Evolutionary conservation across 2,329 filamentous ascomycete genomes (phyloP).

Genomic region (Fusarium chuoi): DNA sequence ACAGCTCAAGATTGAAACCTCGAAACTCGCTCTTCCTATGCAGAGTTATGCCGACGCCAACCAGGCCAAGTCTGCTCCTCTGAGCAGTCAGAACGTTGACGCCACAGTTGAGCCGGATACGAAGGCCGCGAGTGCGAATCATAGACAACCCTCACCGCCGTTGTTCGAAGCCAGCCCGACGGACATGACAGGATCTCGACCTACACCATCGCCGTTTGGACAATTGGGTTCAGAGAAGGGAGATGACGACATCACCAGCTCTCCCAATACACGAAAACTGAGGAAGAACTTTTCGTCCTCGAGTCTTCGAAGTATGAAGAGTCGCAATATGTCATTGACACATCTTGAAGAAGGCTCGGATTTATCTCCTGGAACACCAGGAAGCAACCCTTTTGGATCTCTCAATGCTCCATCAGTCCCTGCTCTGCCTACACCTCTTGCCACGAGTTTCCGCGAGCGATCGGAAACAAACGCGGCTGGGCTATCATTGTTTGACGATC

Average conservation of each 20-base stretch:
- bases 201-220: constrained; percentile 47
- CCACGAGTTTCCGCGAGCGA: constrained; percentile 69
- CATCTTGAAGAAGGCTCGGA: constrained; percentile 71
- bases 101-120: constrained; percentile 4
- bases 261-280: constrained; percentile 62
- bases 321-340: constrained; percentile 76
- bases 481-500: constrained; percentile 84
- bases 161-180: constrained; percentile 43
- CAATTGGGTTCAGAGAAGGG: constrained; percentile 49
- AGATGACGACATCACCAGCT: constrained; percentile 58
- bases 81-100: constrained; percentile 15
- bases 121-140: constrained; percentile 15
- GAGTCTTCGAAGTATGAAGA: constrained; percentile 76
- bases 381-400: constrained; percentile 72
- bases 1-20: constrained; percentile 89
- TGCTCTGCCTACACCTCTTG: constrained; percentile 73
- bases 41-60: constrained; percentile 23
- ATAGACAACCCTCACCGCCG: constrained; percentile 41
- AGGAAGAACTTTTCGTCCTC: constrained; percentile 77
- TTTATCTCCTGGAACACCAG: constrained; percentile 77
- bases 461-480: constrained; percentile 68
- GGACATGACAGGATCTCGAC: constrained; percentile 38
- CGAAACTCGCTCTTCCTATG: constrained; percentile 44
- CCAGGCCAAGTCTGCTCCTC: constrained; percentile 23
- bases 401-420: constrained; percentile 64